Conservation (phyloP, 305 asterid species). For the Rubia balearica region DNA sequence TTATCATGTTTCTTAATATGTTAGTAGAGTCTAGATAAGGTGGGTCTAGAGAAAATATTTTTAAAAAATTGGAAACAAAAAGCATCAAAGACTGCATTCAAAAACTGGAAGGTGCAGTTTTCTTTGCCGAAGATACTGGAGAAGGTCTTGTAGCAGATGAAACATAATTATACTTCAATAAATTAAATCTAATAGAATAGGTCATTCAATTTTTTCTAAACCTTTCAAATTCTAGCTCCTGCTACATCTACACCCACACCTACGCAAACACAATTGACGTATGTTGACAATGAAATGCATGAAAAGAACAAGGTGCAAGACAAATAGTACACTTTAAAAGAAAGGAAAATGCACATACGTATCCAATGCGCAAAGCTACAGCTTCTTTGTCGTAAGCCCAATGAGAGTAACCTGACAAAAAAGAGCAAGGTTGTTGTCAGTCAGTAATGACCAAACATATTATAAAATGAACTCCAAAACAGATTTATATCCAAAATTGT, state of each 20-base stretch:
- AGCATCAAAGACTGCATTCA: not conserved
- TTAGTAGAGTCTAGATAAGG: not conserved
- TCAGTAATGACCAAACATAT: not conserved
- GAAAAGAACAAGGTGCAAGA: conserved; percentile 4
- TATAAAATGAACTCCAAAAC: not conserved
- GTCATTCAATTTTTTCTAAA: not conserved
- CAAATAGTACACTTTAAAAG: conserved; percentile 13
- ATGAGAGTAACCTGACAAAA: conserved; percentile 45
- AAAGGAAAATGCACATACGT: conserved; percentile 41
- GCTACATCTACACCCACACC: not conserved
- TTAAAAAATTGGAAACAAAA: not conserved
- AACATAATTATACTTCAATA: not conserved
- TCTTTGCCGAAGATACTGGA: conserved; percentile 1
- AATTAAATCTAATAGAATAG: not conserved
- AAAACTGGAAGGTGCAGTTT: not conserved
- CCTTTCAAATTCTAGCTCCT: not conserved
- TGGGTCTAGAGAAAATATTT: not conserved
- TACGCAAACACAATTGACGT: not conserved
- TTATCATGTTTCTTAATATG: not conserved
- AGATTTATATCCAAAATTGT: not conserved
- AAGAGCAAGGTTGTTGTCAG: not conserved
- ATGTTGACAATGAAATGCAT: not conserved
- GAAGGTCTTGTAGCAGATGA: not conserved
- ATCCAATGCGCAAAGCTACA: conserved; percentile 58
- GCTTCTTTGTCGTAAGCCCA: conserved; percentile 70